Evolutionary conservation across 1,284 basidiomycete genomes (phyloP).

Genomic region (Coriolopsis trogii): DNA sequence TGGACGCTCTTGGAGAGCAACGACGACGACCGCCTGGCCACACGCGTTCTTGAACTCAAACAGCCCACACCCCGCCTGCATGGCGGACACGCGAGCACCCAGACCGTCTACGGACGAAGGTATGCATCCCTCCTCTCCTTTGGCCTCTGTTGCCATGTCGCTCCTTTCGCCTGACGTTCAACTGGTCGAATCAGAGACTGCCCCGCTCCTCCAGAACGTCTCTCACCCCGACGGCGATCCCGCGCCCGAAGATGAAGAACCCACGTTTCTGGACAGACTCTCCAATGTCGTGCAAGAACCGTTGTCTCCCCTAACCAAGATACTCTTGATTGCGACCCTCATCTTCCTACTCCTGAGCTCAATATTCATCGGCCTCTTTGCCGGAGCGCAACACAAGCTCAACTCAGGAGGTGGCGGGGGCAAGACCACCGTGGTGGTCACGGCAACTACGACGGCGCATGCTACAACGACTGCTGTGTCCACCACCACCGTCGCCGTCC

Average conservation of each 20-base stretch:
- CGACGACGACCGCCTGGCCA: conserved; percentile 9
- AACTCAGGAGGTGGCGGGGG: conserved; percentile 45
- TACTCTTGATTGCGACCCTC: conserved; percentile 77
- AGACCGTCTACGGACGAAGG: conserved; percentile 32
- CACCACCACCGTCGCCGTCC: conserved; percentile 39
- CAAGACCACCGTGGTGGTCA: conserved; percentile 38
- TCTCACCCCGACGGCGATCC: conserved; percentile 31
- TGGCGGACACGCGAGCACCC: conserved; percentile 29
- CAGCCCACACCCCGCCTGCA: conserved; percentile 19
- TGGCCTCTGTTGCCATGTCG: conserved; percentile 8
- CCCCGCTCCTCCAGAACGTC: conserved; percentile 35
- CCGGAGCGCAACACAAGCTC: conserved; percentile 81
- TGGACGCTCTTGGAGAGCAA: not conserved
- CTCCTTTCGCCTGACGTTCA: conserved; percentile 18
- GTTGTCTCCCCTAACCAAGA: conserved; percentile 83
- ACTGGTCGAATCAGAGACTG: conserved; percentile 28
- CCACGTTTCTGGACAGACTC: conserved; percentile 49
- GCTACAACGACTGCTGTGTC: conserved; percentile 33
- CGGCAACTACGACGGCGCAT: conserved; percentile 29
- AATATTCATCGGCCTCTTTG: conserved; percentile 91
- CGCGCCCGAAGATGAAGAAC: conserved; percentile 4
- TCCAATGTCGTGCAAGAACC: conserved; percentile 69
- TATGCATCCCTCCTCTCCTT: conserved; percentile 6
- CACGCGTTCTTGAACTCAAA: conserved; percentile 12
- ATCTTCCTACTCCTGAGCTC: conserved; percentile 81